Conservation (phyloP, 169 alveolate genomes). For the Toxoplasma gondii region DNA sequence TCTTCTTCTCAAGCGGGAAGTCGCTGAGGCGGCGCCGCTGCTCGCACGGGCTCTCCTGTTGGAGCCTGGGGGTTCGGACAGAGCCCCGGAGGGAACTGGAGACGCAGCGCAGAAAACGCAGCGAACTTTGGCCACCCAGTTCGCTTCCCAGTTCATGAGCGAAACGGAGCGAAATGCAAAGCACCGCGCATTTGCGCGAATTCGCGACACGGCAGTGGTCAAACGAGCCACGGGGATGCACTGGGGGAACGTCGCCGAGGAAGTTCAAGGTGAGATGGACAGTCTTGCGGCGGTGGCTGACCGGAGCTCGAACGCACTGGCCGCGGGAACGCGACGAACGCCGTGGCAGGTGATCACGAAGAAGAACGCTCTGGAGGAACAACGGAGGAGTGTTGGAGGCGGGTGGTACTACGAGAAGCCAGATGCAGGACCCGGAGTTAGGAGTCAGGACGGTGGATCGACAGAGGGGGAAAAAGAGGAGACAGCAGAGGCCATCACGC, state of each 20-base stretch:
- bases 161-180: background rate
- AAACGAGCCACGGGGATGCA: background rate
- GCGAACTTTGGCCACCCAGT: background rate
- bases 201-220: background rate
- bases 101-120: background rate
- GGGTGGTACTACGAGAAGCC: background rate
- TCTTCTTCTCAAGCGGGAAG: background rate
- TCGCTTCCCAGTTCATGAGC: background rate
- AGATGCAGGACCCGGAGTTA: background rate
- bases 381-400: background rate
- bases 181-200: background rate
- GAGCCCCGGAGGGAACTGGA: background rate
- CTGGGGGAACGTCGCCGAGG: background rate
- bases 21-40: background rate
- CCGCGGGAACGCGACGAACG: background rate
- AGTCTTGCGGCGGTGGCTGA: too few relatives aligned
- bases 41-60: conserved; percentile 11
- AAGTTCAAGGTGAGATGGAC: too few relatives aligned
- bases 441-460: background rate
- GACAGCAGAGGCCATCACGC: background rate
- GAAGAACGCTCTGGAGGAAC: background rate
- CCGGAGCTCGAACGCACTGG: too few relatives aligned
- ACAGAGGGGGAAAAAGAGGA: background rate
- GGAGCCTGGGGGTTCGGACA: background rate
- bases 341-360: background rate